Conservation (phyloP, 345 rosid species). For the Carallia pectinifolia region DNA sequence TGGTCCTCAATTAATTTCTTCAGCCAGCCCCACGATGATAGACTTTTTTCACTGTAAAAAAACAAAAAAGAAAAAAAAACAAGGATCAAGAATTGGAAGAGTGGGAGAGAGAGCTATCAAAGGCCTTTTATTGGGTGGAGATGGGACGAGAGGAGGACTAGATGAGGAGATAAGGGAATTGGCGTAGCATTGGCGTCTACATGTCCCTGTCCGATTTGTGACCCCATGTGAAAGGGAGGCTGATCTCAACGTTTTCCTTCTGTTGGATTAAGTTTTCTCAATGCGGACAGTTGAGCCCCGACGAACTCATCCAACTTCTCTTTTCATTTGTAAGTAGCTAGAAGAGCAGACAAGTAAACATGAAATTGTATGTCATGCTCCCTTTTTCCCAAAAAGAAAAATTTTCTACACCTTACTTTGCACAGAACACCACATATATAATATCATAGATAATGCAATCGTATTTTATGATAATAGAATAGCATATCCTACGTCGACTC, state of each 20-base stretch:
- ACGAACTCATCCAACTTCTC: background rate
- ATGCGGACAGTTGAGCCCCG: background rate
- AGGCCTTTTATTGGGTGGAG: slow-evolving; percentile 2
- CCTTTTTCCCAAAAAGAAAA: background rate
- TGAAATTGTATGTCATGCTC: background rate
- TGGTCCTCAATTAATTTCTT: too few relatives aligned
- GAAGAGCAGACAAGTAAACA: background rate
- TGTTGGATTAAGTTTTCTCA: background rate
- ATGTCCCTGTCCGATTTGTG: slow-evolving; percentile 30
- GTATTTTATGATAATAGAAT: background rate
- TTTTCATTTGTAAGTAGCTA: background rate
- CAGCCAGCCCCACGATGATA: too few relatives aligned
- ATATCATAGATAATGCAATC: background rate
- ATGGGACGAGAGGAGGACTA: background rate
- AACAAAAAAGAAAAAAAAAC: too few relatives aligned
- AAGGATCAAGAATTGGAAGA: too few relatives aligned
- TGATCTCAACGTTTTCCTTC: slow-evolving; percentile 16
- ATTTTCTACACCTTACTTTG: background rate
- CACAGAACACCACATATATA: background rate
- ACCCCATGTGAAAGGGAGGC: slow-evolving; percentile 6
- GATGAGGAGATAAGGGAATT: slow-evolving; percentile 32
- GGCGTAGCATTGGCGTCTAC: slow-evolving; percentile 41
- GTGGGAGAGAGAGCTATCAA: background rate
- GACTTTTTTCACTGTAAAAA: too few relatives aligned
- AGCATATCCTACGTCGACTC: background rate